Evolutionary conservation across 1,284 basidiomycete genomes (phyloP).

Genomic region (Fomes fomentarius): DNA sequence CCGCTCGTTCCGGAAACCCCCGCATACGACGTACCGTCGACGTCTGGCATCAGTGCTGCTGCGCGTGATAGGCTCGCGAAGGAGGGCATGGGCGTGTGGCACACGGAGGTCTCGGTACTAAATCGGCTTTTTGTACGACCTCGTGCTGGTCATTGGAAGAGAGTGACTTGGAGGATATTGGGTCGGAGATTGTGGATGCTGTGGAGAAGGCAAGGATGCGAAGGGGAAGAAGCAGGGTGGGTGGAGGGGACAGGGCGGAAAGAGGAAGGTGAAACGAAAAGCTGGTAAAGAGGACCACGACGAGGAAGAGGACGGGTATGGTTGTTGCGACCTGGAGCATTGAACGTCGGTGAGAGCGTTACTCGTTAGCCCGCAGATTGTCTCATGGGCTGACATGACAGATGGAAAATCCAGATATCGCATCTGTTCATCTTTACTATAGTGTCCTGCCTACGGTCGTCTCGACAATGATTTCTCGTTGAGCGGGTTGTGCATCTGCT

Average conservation of each 20-base stretch:
- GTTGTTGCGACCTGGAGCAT: slow-evolving; percentile 1
- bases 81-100: slow-evolving; percentile 60
- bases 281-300: slow-evolving; percentile 23
- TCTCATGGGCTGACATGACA: no score
- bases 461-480: no score
- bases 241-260: slow-evolving; percentile 13
- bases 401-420: no score
- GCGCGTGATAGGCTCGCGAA: slow-evolving; percentile 33
- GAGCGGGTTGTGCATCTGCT: no score
- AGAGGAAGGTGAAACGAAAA: slow-evolving; percentile 24
- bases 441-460: no score
- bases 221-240: slow-evolving; percentile 25
- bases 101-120: slow-evolving; percentile 68
- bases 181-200: slow-evolving; percentile 34
- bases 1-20: slow-evolving; percentile 83
- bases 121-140: slow-evolving; percentile 45
- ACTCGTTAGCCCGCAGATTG: no score
- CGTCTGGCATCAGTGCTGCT: background rate
- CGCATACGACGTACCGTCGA: slow-evolving; percentile 1
- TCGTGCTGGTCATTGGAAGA: background rate
- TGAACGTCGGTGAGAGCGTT: no score
- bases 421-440: no score
- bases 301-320: slow-evolving; percentile 19
- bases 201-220: slow-evolving; percentile 28
- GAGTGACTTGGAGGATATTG: slow-evolving; percentile 27